Base-by-base conservation (phyloP, 768 basidiomycete species). In the Phanerochaete sordida region DNA sequence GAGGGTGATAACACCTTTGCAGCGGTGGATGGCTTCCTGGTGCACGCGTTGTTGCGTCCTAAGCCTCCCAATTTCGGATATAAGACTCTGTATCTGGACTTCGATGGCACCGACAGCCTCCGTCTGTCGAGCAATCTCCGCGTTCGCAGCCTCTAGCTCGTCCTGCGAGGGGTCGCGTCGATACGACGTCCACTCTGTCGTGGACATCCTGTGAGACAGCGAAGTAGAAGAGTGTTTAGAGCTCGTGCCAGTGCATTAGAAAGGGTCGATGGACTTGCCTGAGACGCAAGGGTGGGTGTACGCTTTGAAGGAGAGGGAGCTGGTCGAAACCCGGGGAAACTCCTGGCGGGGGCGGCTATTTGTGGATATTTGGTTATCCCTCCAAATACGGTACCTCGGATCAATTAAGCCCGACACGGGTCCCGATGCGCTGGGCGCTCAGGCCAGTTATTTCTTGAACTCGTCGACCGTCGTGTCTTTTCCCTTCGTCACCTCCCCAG, bases 1-100 rank as follows among this genome's bases (percentile, higher is more conserved):
- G 43, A 86, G 76, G 1, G 84, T 83, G 47, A 81, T 77, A 35
- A 79, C 69, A 28, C 83, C 80, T 62, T 73, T 75, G 64, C 70
- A 79, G 31, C 72, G 73, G 33, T 72, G 73, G 59, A 84, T 80
- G 27, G 73, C 70, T n/a, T 75, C 72, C 49, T 73, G 60, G 65
- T 84, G 77, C 56, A 75, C 68, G 44, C 66, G 64, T 69, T 77
- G 81, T 65, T 74, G 73, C 56, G 77, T 72, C 58, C 79, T 75
- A 23, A 85, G 72, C 51, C 70, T 73, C 44, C 77, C 74, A 46
- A 83, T 68, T 13, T 74, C 70, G 43, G 68, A 68, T 61, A 75
- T 66, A 31, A 82, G 70, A n/a, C 48, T 59, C 30, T 77, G 73
- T 24, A 83, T 81, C 63, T 81, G 74, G 12, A 65, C 66, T 39